phyloP scores from a whole-genome alignment of 257 asterid genomes.

The Cinchona pubescens region DNA sequence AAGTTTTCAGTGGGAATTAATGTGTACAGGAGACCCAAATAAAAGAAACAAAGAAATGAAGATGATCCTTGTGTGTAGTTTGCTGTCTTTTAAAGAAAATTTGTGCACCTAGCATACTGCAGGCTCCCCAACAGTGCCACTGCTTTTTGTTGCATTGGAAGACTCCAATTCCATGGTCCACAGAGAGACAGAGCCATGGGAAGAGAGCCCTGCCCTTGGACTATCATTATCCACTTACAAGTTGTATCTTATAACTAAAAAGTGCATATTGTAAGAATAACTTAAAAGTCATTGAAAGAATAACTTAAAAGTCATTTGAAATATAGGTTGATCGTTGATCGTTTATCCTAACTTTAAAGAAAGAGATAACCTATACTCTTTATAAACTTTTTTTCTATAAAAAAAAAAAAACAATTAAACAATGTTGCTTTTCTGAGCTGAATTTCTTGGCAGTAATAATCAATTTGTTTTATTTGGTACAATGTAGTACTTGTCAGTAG shows the following conservation, averaged over 20 bases:
- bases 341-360: no score
- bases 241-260: no score
- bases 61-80: constrained; percentile 9
- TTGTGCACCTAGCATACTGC: constrained; percentile 17
- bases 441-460: constrained; percentile 1
- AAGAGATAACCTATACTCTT: no score
- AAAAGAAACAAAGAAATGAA: constrained; percentile 17
- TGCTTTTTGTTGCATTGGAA: constrained; percentile 39
- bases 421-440: constrained; percentile 2
- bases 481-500: neutral
- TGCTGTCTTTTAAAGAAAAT: constrained; percentile 30
- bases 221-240: constrained; percentile 52
- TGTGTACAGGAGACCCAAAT: neutral
- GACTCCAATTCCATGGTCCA: constrained; percentile 62
- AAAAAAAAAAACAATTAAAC: no score
- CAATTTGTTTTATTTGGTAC: neutral
- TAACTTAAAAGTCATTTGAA: no score
- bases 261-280: neutral
- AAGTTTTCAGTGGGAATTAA: neutral
- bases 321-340: no score
- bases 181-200: constrained; percentile 24
- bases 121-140: constrained; percentile 14
- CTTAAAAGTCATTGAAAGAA: no score
- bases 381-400: no score
- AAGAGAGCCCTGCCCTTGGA: constrained; percentile 24